These are phyloP conservation scores for Agrocybe praecox DNA, from an alignment of 768 basidiomycete species.

Conservation along the genomic window DNA sequence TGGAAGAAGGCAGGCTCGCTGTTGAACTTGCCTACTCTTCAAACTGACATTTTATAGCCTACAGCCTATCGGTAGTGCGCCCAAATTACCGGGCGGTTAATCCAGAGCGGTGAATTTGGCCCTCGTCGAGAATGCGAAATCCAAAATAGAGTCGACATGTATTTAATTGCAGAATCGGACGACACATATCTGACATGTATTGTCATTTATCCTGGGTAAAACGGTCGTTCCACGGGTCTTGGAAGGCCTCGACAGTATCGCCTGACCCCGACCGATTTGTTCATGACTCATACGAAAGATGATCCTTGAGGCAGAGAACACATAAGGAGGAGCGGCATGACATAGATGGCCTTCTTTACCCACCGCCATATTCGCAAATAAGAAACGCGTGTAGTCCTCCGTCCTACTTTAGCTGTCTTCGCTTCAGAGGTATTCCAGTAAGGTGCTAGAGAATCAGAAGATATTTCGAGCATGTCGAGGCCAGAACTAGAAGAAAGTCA, in stretches of 20 bases:
- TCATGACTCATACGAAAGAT: neutral
- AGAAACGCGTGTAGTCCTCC: neutral
- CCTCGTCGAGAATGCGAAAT: neutral
- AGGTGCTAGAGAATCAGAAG: neutral
- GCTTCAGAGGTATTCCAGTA: neutral
- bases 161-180: neutral
- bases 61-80: neutral
- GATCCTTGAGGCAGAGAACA: neutral
- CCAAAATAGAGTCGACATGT: neutral
- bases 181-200: neutral
- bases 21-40: neutral
- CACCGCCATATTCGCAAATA: neutral
- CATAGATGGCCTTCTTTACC: neutral
- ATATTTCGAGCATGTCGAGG: neutral
- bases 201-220: neutral
- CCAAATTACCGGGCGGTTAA: no score
- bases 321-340: neutral
- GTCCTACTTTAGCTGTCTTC: neutral
- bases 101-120: neutral
- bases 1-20: neutral
- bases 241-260: neutral
- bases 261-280: neutral
- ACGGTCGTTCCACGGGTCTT: neutral
- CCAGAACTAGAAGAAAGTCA: neutral
- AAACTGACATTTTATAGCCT: neutral